These are phyloP conservation scores for Dendrobium huoshanense DNA, from an alignment of 106 monocot genomes.

Conservation along the genomic window DNA sequence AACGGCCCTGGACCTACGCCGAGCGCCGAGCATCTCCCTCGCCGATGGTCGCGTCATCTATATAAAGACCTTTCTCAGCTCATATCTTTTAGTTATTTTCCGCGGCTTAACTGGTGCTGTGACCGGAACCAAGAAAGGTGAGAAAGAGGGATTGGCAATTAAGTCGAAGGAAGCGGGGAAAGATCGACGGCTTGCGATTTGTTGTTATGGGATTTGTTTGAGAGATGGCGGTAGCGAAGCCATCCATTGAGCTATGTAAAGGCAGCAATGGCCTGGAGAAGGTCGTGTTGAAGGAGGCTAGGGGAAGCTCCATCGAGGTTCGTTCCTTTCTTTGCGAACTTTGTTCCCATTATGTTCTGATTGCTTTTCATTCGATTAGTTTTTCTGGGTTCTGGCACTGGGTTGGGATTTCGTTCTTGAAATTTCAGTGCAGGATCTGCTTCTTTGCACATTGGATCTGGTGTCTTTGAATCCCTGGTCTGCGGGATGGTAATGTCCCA, in stretches of 20 bases:
- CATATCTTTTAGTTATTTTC: neutral
- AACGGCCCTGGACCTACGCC: neutral
- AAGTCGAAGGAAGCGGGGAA: neutral
- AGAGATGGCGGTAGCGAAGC: slow-evolving; percentile 30
- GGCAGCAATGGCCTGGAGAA: slow-evolving; percentile 51
- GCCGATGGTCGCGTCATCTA: neutral
- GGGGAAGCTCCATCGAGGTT: slow-evolving; percentile 50
- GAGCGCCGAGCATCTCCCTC: neutral
- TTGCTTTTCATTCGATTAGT: neutral
- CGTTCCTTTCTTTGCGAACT: neutral
- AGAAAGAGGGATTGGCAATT: neutral
- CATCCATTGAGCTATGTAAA: slow-evolving; percentile 37
- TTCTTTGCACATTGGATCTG: neutral
- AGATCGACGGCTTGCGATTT: slow-evolving; percentile 24
- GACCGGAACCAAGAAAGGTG: neutral
- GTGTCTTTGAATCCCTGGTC: neutral
- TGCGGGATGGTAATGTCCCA: neutral
- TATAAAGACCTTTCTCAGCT: neutral
- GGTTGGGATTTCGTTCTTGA: neutral
- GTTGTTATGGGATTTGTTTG: slow-evolving; percentile 39
- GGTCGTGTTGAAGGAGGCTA: slow-evolving; percentile 33
- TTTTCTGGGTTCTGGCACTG: neutral
- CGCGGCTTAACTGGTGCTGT: neutral
- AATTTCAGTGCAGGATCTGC: neutral
- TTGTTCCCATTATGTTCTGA: neutral